phyloP scores from a whole-genome alignment of 225 moss, liverwort and hornwort species.

The Ulota crispa region DNA sequence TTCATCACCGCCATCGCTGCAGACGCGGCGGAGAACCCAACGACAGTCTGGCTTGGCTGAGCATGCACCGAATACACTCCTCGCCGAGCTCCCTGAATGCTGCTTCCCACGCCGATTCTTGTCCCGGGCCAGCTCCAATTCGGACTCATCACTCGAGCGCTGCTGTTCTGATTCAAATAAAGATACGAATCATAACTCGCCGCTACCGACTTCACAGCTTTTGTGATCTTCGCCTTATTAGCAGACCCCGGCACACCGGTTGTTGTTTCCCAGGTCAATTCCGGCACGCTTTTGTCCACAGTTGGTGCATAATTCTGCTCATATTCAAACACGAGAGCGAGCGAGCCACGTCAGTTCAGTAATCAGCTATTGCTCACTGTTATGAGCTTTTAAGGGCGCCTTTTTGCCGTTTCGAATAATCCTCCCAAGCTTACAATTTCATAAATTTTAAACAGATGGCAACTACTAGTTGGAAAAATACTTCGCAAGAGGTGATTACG shows the following conservation, averaged over 20 bases:
- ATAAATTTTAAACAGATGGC: too few relatives aligned
- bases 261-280: conserved; percentile 24
- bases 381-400: too few relatives aligned
- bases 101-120: not conserved
- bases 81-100: not conserved
- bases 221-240: not conserved
- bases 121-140: not conserved
- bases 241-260: not conserved
- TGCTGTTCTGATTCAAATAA: not conserved
- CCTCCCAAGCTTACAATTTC: too few relatives aligned
- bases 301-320: conserved; percentile 18
- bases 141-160: not conserved
- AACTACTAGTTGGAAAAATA: too few relatives aligned
- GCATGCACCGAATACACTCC: not conserved
- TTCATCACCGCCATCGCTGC: too few relatives aligned
- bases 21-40: not conserved
- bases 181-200: not conserved
- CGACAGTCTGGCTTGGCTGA: not conserved
- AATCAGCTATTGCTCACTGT: too few relatives aligned
- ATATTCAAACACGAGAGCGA: not conserved
- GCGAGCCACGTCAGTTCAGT: not conserved
- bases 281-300: conserved; percentile 26
- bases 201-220: not conserved
- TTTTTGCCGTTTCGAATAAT: too few relatives aligned
- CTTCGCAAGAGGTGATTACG: too few relatives aligned